These are phyloP conservation scores for Brassica juncea DNA, from an alignment of 345 rosid species.

Conservation along the genomic window DNA sequence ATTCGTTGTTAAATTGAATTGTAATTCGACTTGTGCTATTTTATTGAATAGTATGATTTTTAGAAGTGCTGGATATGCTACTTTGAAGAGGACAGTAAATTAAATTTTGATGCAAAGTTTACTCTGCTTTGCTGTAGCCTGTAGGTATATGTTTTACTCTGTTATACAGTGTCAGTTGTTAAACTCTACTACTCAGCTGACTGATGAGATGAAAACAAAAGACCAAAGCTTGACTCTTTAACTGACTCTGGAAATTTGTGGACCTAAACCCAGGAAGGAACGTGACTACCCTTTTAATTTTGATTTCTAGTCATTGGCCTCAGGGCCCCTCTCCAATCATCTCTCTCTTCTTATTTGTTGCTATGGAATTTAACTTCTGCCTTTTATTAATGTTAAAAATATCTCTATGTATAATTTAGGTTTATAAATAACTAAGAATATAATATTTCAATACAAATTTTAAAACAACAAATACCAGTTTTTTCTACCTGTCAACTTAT, in stretches of 20 bases:
- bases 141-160: neutral
- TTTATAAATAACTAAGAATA: too few species aligned
- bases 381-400: too few species aligned
- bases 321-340: too few species aligned
- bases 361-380: too few species aligned
- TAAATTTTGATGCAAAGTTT: neutral
- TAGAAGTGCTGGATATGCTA: neutral
- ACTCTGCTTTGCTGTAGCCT: neutral
- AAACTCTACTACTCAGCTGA: neutral
- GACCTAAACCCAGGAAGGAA: neutral
- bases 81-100: neutral
- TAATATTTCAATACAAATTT: too few species aligned
- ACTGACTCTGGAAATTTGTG: neutral
- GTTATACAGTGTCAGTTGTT: neutral
- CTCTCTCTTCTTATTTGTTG: too few species aligned
- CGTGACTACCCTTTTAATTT: neutral
- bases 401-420: too few species aligned
- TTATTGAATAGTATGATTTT: constrained; percentile 11
- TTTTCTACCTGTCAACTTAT: too few species aligned
- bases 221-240: constrained; percentile 1
- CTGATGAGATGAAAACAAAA: neutral
- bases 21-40: neutral
- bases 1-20: constrained; percentile 18
- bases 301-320: too few species aligned
- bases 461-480: too few species aligned